Base-by-base conservation (phyloP, 1,284 basidiomycete species). In the Earliella scabrosa region DNA sequence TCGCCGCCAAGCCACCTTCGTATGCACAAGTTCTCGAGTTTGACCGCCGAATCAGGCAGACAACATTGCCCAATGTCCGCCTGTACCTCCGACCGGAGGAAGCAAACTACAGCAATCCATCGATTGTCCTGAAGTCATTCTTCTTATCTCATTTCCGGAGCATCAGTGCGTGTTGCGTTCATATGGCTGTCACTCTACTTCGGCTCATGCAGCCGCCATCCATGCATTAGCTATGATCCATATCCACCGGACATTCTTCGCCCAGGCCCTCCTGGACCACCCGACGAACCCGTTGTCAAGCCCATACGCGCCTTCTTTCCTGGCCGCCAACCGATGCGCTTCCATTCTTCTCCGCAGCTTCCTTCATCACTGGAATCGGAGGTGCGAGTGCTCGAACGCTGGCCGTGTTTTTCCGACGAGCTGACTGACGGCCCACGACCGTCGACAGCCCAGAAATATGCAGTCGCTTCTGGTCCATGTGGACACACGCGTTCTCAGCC, bases 291-390 rank as follows among this genome's bases (percentile, higher is more conserved):
- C 75, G 2, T 64, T 77, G 14, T 65, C 73, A 23, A 75, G 74
- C 53, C 73, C 68, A 4, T 77, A 75, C 50, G 73, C 75, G 1
- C 75, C 74, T 5, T 77, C 75, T 4, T 75, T 77, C 66, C 66
- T 77, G 4, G 71, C 75, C 7, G 72, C 73, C 34, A 75, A 75
- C 56, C 67, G 73, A 13, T 71, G 73, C 26, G 72, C 76, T 45
- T 73, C 70, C 14, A 64, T 63, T 13, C 63, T 76, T n/a, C 65
- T 73, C 44, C 71, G 71, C 21, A 71, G 72, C 44, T 75, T 74
- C 61, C 58, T 67, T 2, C 63, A 72, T 47, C 72, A 73, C 35
- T 66, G 60, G 60, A 62, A 64, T 38, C 52, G 58, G 40, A 60
- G 61, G 61, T 63, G 23, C 36, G 24, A 24, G 27, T 35, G 18